These are phyloP conservation scores for Kodamaea arcana DNA, from an alignment of 1,139 yeast genomes.

Conservation along the genomic window DNA sequence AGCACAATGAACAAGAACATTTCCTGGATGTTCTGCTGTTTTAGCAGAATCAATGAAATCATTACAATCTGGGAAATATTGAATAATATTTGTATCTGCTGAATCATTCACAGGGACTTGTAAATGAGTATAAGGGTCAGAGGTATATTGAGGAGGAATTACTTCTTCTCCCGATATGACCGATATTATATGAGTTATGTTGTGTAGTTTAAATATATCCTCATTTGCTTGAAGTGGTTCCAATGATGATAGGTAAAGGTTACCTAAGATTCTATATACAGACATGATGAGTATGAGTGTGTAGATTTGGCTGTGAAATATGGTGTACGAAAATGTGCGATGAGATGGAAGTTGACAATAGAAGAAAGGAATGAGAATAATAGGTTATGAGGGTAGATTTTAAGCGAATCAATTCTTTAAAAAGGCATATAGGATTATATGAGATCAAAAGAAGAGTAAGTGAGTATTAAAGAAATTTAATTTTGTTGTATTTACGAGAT, in stretches of 20 bases:
- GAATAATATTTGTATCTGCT: conserved; percentile 56
- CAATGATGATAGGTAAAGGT: conserved; percentile 57
- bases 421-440: too few species aligned
- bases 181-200: conserved; percentile 68
- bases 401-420: too few species aligned
- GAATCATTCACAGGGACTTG: conserved; percentile 73
- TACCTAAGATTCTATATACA: conserved; percentile 55
- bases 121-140: conserved; percentile 45
- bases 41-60: conserved; percentile 65
- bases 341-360: too few species aligned
- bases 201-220: conserved; percentile 40
- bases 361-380: neutral
- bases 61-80: conserved; percentile 56
- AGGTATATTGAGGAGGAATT: conserved; percentile 48
- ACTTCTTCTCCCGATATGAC: conserved; percentile 50
- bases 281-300: conserved; percentile 3
- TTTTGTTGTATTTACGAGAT: too few species aligned
- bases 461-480: too few species aligned
- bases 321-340: neutral
- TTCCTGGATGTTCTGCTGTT: conserved; percentile 34
- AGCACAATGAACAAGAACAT: conserved; percentile 65
- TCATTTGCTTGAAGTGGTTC: conserved; percentile 45
- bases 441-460: too few species aligned
- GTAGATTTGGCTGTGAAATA: conserved; percentile 1
- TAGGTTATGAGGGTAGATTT: neutral